Conservation (phyloP, 1,284 basidiomycete species). For the Moesziomyces sp. region DNA sequence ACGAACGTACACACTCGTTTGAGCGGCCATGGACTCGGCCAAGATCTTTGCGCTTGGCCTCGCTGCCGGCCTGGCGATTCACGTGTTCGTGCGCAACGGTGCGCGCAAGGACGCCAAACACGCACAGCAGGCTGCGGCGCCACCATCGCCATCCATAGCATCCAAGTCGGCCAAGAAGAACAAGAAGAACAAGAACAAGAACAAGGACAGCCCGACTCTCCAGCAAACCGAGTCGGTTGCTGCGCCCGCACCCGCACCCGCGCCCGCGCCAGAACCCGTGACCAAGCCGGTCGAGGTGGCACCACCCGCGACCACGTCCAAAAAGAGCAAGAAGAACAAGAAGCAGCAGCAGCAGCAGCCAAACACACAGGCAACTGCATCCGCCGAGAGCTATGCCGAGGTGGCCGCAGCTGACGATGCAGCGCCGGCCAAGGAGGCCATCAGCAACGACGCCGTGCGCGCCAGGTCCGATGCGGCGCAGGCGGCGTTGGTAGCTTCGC, state of each 20-base stretch:
- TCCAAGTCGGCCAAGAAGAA: constrained; percentile 14
- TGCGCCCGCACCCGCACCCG: background rate
- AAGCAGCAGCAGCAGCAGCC: constrained; percentile 12
- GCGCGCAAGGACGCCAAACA: constrained; percentile 1
- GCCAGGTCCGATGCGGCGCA: constrained; percentile 20
- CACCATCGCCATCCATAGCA: constrained; percentile 8
- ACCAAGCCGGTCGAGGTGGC: background rate
- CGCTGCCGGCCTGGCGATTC: constrained; percentile 37
- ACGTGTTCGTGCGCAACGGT: constrained; percentile 25
- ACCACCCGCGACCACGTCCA: constrained; percentile 8
- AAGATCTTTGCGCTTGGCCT: constrained; percentile 49
- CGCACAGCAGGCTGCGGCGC: background rate
- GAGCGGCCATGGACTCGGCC: constrained; percentile 31
- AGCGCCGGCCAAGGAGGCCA: background rate
- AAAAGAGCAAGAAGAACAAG: constrained; percentile 23
- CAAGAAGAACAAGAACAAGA: constrained; percentile 34
- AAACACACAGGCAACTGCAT: constrained; percentile 1
- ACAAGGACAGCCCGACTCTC: background rate
- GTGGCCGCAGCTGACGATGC: constrained; percentile 7
- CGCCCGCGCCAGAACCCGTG: background rate
- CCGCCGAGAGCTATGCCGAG: constrained; percentile 19
- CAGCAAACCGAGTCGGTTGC: background rate
- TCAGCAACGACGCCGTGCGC: constrained; percentile 34
- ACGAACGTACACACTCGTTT: too few relatives aligned
- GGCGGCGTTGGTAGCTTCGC: constrained; percentile 14